Base-by-base conservation (phyloP, 2,329 filamentous ascomycete species). In the Venturia pyrina region DNA sequence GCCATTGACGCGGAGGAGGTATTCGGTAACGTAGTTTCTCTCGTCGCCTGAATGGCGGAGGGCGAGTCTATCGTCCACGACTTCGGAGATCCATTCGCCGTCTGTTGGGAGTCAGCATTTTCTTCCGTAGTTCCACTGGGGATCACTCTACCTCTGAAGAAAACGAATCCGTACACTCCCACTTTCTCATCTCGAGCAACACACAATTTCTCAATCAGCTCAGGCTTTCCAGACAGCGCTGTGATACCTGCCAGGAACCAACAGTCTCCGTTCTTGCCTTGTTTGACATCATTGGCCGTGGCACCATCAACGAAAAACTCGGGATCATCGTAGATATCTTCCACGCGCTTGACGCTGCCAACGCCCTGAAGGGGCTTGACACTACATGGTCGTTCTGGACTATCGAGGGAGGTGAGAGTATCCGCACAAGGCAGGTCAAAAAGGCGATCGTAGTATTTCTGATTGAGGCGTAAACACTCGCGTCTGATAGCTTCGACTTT, bases 11-110 rank as follows among this genome's bases (percentile, higher is more conserved):
- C 21, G 63, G 8, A 67, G 17, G 11, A 66, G 24, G 59, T 63
- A 66, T 46, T 67, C 66, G 5, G 66, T 67, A 34, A 43, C 65
- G 28, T 66, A 64, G 19, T 67, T 56, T 37, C 32, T 59, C 67
- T 41, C 19, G 72, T 74, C 46, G 73, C 90, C 88, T 0, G 87
- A 86, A 0, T 87, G 87, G 48, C 84, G 87, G 32, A 96, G 83
- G 73, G 90, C 96, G 0, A 96, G 82, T 75, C 96, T 95, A 75
- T 96, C 92, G 72, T 96, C 93, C 64, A 96, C 85, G 63, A 96
- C 93, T 60, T 89, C 93, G 73, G 91, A 91, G 66, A 93, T 89
- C 92, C 91, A 96, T 75, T 92, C 89, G 62, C 90, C 90, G 69
- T 92, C 89, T 81, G 65, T 15, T 32, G 19, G 50, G 32, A 10